Evolutionary conservation across 768 basidiomycete genomes (phyloP), one percentile per base, ranked within the genome.

Genomic region (Trametes coccinea): DNA sequence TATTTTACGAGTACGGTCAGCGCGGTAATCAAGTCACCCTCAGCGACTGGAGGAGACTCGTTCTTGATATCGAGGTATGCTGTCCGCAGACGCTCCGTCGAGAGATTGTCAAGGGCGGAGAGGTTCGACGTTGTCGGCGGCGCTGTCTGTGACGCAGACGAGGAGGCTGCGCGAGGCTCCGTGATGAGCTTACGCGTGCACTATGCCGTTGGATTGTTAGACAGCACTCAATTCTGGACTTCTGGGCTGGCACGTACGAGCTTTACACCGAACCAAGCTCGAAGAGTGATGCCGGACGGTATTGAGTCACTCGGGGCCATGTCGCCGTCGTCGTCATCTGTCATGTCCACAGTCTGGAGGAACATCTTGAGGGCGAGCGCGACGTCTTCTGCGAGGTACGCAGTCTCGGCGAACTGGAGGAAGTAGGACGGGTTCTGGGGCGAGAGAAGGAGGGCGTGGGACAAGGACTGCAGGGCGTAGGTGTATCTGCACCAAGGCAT

Each of bases 381-480:
- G 22, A 92, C 69, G 71, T 95, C 92, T 2, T 82, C 84, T 0
- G 85, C 80, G 0, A 92, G 91, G 70, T 91, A 94, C 0, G 92
- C 92, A 8, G 90, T 93, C 74, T 97, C 94, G 0, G 93, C 94
- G 51, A 86, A 88, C 65, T 89, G 88, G n/a, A 95, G 81, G 59
- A 86, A 82, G 41, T 90, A 87, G 69, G 93, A 90, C 0, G 92
- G 89, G 68, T 94, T 95, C 65, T 95, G 92, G 0, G 94, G 92
- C 2, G 87, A 83, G 33, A 97, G 82, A 33, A 94, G 78, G 46
- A 95, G 80, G 5, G 84, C 88, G 74, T 97, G 93, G 10, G 90
- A 87, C 4, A 95, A 79, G 0, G 92, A 81, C 71, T 92, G 84
- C 1, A 94, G 78, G 0, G 93, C 84, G 46, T 76, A 78, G 0